Evolutionary conservation across 345 rosid genomes (phyloP).

Genomic region (Bretschneidera sinensis): DNA sequence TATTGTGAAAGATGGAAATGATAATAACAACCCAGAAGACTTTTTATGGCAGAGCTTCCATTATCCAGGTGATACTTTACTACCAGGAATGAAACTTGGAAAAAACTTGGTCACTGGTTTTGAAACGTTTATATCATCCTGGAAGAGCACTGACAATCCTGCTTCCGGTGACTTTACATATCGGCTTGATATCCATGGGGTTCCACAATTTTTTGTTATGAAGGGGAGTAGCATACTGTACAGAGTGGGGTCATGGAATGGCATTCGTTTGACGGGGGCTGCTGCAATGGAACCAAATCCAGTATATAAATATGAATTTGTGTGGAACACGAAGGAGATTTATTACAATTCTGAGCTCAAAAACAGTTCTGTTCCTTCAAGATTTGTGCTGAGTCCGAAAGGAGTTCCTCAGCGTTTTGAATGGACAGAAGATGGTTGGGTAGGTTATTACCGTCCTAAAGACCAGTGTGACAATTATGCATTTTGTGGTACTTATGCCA

Average conservation of each 20-base stretch:
- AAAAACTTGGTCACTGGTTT: not conserved
- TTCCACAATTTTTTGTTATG: conserved; percentile 16
- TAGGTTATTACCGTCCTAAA: not conserved
- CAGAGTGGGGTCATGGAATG: conserved; percentile 21
- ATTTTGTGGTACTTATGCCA: conserved; percentile 19
- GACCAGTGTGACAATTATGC: conserved; percentile 13
- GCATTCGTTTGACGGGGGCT: conserved; percentile 7
- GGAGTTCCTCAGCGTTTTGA: not conserved
- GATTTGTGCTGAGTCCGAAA: not conserved
- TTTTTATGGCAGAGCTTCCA: conserved; percentile 25
- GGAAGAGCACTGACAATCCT: conserved; percentile 23
- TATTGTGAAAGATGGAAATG: too few relatives aligned
- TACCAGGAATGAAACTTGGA: conserved; percentile 20
- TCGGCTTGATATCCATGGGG: conserved; percentile 13
- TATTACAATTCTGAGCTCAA: not conserved
- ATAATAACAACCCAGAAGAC: not conserved
- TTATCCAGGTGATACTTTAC: conserved; percentile 15
- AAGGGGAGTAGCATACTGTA: not conserved
- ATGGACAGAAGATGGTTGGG: too few relatives aligned
- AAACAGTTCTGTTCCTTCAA: conserved; percentile 6
- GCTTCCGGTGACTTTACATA: conserved; percentile 9
- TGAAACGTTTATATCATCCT: conserved; percentile 14
- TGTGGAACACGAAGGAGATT: conserved; percentile 10
- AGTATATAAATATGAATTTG: not conserved
- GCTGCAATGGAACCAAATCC: conserved; percentile 5